Base-by-base conservation (phyloP, 352 stramenopile genomes). In the Globisporangium heterothallicum region DNA sequence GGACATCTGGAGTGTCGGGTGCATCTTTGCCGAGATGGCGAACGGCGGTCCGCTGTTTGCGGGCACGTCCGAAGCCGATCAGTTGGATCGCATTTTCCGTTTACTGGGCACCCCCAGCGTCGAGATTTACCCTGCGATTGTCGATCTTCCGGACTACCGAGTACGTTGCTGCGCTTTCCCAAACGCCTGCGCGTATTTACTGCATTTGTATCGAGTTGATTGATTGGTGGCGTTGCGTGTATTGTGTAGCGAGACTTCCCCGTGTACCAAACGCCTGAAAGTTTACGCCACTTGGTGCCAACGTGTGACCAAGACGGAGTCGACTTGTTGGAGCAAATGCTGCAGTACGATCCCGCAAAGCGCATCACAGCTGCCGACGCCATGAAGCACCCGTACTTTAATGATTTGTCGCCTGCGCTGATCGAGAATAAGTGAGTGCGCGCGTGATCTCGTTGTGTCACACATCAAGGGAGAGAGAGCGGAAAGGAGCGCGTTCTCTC, bases 1-100 rank as follows among this genome's bases (percentile, higher is more conserved):
- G 29, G 97, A 99, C 71, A 98, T 99, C 56, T 99, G 97, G 97
- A 98, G 84, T 64, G 96, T 99, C 30, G 97, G 97, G 46, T 98
- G 80, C 86, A 99, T 99, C 60, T 99, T 99, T 71, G 97, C 96
- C 22, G 97, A 98, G 56, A 98, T 98, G 92, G 83, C 88, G 25
- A 95, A 94, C 58, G 78, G 81, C 24, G 75, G 79, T 35, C 97
- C 97, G 27, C 78, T 99, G 16, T 97, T 99, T 45, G 92, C 96
- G 1, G 97, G 97, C 36, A 99, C 94, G 16, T 98, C 93, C 9
- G 97, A 99, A 70, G 61, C 72, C 14, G 95, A 99, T 77, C 96
- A 99, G 76, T 72, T 97, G n/a, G 86, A 98, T 59, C 90, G 93
- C 29, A 99, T 99, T 56, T 99, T 99, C 78, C 87, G 92, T 24